Evolutionary conservation across 805 yeast genomes (phyloP).

Genomic region (Phaffomyces thermotolerans): DNA sequence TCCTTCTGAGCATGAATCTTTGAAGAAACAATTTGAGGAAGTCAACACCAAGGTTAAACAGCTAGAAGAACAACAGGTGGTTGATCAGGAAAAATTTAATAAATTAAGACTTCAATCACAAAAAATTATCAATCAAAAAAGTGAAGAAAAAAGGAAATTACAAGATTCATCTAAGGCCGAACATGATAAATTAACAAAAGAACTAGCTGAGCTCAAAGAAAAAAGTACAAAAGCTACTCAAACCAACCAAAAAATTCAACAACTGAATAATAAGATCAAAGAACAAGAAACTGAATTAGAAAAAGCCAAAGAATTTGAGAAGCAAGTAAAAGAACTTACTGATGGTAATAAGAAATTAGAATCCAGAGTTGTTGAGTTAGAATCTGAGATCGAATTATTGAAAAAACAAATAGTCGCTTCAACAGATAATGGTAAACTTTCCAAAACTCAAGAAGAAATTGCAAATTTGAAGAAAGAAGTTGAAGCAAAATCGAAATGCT

Average conservation of each 20-base stretch:
- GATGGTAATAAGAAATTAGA: conserved; percentile 30
- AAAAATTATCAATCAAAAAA: conserved; percentile 20
- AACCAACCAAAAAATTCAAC: conserved; percentile 1
- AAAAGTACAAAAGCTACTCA: conserved; percentile 11
- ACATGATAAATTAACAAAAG: conserved; percentile 7
- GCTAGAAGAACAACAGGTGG: conserved; percentile 17
- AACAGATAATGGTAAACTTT: conserved; percentile 3
- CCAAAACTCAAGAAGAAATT: conserved; percentile 6
- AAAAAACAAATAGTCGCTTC: conserved; percentile 6
- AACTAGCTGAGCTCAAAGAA: conserved; percentile 13
- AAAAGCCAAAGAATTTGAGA: conserved; percentile 32
- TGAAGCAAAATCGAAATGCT: background rate
- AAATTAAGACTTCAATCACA: conserved; percentile 22
- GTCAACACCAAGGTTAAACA: conserved; percentile 20
- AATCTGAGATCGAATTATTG: conserved; percentile 8
- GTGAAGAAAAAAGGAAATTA: conserved; percentile 17
- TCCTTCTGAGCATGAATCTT: conserved; percentile 35
- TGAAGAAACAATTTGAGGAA: conserved; percentile 26
- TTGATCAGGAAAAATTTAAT: conserved; percentile 15
- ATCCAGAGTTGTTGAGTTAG: conserved; percentile 11
- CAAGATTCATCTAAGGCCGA: conserved; percentile 2
- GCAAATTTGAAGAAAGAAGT: conserved; percentile 5
- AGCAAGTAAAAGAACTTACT: conserved; percentile 27
- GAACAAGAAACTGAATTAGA: conserved; percentile 18
- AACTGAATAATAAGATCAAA: conserved; percentile 16